Conservation (phyloP, 2,329 filamentous ascomycete genomes). For the Madurella mycetomatis region DNA sequence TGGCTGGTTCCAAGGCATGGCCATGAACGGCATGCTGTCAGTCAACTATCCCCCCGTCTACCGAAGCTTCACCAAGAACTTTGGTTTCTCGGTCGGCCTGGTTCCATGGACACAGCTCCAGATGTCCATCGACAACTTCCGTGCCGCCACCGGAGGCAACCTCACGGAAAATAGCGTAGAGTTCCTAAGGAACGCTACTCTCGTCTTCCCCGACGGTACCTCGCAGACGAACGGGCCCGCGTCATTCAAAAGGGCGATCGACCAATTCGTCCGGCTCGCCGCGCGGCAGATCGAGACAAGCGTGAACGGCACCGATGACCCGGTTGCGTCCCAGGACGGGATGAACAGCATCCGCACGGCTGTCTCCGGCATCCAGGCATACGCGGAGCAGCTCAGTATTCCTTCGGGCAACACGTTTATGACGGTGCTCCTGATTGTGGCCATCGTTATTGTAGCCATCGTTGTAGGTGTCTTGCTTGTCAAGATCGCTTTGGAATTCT, state of each 20-base stretch:
- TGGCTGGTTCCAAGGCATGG: constrained; percentile 88
- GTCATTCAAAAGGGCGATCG: constrained; percentile 46
- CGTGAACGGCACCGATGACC: constrained; percentile 35
- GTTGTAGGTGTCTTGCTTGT: constrained; percentile 81
- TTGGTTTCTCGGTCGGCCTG: constrained; percentile 83
- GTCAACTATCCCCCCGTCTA: constrained; percentile 85
- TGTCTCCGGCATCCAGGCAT: constrained; percentile 75
- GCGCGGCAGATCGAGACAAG: constrained; percentile 49
- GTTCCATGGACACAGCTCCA: constrained; percentile 81
- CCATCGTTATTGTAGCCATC: constrained; percentile 78
- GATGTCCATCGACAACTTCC: constrained; percentile 76
- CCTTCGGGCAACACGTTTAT: constrained; percentile 92
- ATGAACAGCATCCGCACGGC: constrained; percentile 39
- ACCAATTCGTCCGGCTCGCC: constrained; percentile 45
- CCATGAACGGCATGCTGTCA: constrained; percentile 93
- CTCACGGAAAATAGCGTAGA: constrained; percentile 73
- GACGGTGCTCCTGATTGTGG: constrained; percentile 85
- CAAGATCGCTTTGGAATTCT: constrained; percentile 86
- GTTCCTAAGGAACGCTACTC: constrained; percentile 68
- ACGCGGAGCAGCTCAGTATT: constrained; percentile 77
- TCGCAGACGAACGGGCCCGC: constrained; percentile 35
- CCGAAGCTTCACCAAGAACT: constrained; percentile 85
- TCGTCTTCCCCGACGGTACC: constrained; percentile 63
- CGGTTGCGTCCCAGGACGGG: constrained; percentile 20
- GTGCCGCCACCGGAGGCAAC: constrained; percentile 77